phyloP scores from a whole-genome alignment of 106 monocot genomes.

The Acorus gramineus region DNA sequence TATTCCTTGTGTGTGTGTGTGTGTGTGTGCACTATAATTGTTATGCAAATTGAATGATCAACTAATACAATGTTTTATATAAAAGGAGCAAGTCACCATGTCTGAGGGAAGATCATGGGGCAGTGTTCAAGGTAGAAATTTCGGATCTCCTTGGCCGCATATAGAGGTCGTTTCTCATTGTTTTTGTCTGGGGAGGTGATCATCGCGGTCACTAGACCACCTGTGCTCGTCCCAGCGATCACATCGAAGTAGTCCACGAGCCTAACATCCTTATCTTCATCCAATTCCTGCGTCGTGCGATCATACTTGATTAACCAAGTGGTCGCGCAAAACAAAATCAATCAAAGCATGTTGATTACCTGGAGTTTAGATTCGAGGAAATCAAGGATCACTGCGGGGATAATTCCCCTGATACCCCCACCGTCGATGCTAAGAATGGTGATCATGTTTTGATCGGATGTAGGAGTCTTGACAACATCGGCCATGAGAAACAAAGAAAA shows the following conservation, averaged over 20 bases:
- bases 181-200: conserved; percentile 1
- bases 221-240: conserved; percentile 3
- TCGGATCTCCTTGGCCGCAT: neutral
- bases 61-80: neutral
- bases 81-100: neutral
- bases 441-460: neutral
- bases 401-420: conserved; percentile 5
- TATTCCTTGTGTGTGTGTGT: no score
- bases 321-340: no score
- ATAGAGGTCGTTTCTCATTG: neutral
- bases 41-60: neutral
- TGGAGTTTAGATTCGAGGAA: conserved; percentile 6
- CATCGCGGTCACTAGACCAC: neutral
- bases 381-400: neutral
- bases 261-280: conserved; percentile 1
- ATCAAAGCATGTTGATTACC: neutral
- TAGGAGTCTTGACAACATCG: neutral
- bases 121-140: neutral
- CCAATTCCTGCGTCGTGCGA: neutral
- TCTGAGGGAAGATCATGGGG: conserved; percentile 6
- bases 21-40: neutral
- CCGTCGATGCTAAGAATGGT: conserved; percentile 11
- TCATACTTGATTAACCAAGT: no score
- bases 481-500: no score
- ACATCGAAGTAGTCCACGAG: conserved; percentile 4